Percentiles rank a stretch among this genome's conserved stretches.
Conservation (phyloP, 2,329 filamentous ascomycete genomes). For the Tolypocladium nubicola region DNA sequence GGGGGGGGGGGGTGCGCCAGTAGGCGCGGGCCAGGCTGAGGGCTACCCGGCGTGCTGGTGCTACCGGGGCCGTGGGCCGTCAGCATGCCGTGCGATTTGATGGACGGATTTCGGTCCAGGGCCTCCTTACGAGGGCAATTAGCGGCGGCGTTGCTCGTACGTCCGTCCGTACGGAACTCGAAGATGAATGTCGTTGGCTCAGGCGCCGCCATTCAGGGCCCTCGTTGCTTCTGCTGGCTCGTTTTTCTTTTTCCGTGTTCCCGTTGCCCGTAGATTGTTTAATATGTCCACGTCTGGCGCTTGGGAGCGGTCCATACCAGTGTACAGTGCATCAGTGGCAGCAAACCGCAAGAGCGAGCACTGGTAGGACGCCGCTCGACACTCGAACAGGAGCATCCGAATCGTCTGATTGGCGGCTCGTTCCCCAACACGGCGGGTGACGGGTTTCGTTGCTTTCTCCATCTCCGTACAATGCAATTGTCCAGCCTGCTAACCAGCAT, state of each 20-base stretch:
- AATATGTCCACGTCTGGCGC: not conserved
- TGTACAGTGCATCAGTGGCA: not conserved
- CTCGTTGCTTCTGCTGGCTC: not conserved
- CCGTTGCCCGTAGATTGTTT: not conserved
- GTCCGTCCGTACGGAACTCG: not conserved
- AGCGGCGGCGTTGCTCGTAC: not conserved
- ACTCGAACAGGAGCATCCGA: not conserved
- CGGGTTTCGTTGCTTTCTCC: not conserved
- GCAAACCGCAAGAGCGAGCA: not conserved
- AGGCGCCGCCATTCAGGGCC: not conserved
- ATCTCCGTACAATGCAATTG: not conserved
- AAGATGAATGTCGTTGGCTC: not conserved
- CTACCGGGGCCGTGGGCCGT: not conserved
- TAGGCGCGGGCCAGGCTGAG: not conserved
- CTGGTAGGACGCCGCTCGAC: not conserved
- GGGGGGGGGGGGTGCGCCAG: not conserved
- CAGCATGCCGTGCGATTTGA: not conserved
- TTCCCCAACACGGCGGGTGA: not conserved
- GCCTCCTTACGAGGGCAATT: not conserved
- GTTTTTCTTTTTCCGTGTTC: not conserved
- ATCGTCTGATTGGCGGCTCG: not conserved
- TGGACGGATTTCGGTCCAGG: not conserved
- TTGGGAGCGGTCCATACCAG: not conserved
- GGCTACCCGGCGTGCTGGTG: constrained; percentile 1
- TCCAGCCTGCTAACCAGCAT: not conserved